Evolutionary conservation across 176 grass and related monocot species (phyloP), one percentile per base, ranked within the genome.

Genomic region (Panicum miliaceum): DNA sequence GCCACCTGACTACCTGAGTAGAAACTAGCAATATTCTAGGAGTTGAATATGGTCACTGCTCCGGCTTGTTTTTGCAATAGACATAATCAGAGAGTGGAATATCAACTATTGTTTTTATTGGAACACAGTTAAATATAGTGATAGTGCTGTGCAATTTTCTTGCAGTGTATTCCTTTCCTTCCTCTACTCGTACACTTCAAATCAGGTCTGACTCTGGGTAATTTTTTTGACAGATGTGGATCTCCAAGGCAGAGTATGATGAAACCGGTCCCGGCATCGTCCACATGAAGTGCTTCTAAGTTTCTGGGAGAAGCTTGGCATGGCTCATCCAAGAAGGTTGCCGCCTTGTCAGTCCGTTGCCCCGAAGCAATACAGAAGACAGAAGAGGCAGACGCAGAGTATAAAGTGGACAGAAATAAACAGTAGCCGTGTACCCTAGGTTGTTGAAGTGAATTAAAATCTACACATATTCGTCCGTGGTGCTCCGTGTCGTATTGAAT

Each of bases 231-330:
- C 77, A 96, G 94, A 96, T 96, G 94, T 96, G 94, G 94, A 93
- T 96, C 67, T 86, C 94, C 5, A 96, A 93, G 89, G 91, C 10
- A 64, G 94, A 96, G 84, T 96, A 96, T 2, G 91, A 96, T 14
- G 91, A 96, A 86, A 77, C 89, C 32, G 91, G 94, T 65, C 91
- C 91, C 0, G 51, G 86, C 19, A 93, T 93, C 43, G 94, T 96
- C 38, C 94, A 96, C 91, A 90, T 88, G 81, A 96, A 93, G 78
- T 96, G 94, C 78, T 96, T 96, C 73, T 96, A 42, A 92, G 74
- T 14, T 34, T 57, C 1, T 12, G 0, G 12, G 1, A 48, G 2
- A 50, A 73, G 23, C 34, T 45, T 61, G 62, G 26, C 22, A 53
- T 68, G 2, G 47, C 53, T 19, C 22, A 1, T 60, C n/a, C 57